Percentiles rank a stretch among this genome's conserved stretches.
Conservation (phyloP, 179 eudicot species). For the Gypsophila paniculata region DNA sequence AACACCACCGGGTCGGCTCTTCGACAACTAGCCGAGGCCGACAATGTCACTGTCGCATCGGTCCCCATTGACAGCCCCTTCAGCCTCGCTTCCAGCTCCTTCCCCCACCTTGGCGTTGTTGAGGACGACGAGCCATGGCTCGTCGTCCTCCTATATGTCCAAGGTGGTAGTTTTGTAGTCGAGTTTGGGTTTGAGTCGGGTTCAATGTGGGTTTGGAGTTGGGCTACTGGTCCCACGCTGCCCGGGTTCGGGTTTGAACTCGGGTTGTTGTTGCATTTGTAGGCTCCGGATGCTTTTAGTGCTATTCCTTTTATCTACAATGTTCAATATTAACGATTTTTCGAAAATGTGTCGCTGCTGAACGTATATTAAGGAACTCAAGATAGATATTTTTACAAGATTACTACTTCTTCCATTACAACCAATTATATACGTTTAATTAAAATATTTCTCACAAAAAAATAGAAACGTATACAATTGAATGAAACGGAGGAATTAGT, state of each 20-base stretch:
- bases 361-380: too few relatives aligned
- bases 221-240: constrained; percentile 20
- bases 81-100: constrained; percentile 87
- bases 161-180: constrained; percentile 45
- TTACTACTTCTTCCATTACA: too few relatives aligned
- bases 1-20: constrained; percentile 68
- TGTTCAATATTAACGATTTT: background rate
- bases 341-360: too few relatives aligned
- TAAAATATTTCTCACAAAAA: too few relatives aligned
- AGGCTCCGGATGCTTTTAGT: constrained; percentile 81
- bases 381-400: too few relatives aligned
- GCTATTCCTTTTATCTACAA: constrained; percentile 76
- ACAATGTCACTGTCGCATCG: constrained; percentile 43
- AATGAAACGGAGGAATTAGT: too few relatives aligned
- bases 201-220: constrained; percentile 18
- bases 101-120: constrained; percentile 60
- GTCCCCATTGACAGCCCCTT: constrained; percentile 64
- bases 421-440: too few relatives aligned
- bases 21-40: constrained; percentile 65
- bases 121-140: constrained; percentile 60
- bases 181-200: constrained; percentile 26
- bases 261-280: constrained; percentile 52
- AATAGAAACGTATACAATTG: too few relatives aligned
- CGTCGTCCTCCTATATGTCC: constrained; percentile 55
- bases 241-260: constrained; percentile 39